phyloP scores from a whole-genome alignment of 495 filamentous ascomycete species.

The Staphylotrichum tortipilum region DNA sequence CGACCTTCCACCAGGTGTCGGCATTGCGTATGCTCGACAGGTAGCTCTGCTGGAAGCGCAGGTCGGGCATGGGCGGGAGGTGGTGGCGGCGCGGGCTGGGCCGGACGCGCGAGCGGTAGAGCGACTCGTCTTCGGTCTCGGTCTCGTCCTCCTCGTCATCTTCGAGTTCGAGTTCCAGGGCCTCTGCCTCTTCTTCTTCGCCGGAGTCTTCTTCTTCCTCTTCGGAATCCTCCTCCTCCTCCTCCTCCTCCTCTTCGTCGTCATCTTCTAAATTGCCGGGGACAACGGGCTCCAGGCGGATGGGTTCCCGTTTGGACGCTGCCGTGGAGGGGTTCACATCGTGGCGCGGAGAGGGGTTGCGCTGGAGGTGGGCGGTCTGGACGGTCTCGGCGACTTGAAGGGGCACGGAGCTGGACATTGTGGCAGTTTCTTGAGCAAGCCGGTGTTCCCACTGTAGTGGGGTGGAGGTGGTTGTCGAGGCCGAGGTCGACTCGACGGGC shows the following conservation, averaged over 20 bases:
- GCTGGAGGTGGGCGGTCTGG: conserved; percentile 69
- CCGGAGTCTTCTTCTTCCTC: neutral
- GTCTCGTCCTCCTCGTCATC: conserved; percentile 30
- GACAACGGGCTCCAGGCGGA: conserved; percentile 24
- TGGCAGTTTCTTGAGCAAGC: neutral
- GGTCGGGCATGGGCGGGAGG: conserved; percentile 81
- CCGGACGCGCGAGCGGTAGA: conserved; percentile 48
- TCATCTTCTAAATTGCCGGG: conserved; percentile 7
- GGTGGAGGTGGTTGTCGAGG: neutral
- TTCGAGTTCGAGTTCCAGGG: conserved; percentile 6
- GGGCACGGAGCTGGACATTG: conserved; percentile 37
- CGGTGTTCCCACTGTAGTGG: too few relatives aligned
- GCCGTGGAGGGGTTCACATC: conserved; percentile 77
- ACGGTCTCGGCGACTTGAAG: conserved; percentile 64
- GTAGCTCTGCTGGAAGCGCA: conserved; percentile 97
- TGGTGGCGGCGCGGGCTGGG: conserved; percentile 43
- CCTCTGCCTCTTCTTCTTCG: neutral
- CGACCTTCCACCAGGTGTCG: conserved; percentile 65
- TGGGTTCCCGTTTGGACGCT: conserved; percentile 47
- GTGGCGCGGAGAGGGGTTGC: conserved; percentile 56
- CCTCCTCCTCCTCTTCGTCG: neutral
- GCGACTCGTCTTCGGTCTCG: conserved; percentile 29
- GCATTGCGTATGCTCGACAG: conserved; percentile 72
- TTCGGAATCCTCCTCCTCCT: conserved; percentile 6
- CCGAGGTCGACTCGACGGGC: neutral